Conservation (phyloP, 331 rosid genomes). For the Pyracantha coccinea region DNA sequence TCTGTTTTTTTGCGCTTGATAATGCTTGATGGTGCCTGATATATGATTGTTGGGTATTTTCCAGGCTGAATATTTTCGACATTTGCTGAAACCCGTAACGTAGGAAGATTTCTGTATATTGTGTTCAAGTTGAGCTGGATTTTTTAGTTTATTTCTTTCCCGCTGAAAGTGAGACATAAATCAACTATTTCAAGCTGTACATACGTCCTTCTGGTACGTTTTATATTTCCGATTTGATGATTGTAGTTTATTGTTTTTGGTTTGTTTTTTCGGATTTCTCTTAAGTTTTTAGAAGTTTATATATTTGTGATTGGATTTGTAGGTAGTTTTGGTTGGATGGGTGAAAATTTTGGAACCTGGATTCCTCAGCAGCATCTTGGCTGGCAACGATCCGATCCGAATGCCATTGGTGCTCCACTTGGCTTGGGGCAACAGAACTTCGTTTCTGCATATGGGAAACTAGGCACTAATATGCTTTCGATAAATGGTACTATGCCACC, state of each 20-base stretch:
- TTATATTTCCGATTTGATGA: not conserved
- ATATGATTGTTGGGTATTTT: not conserved
- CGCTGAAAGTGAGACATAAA: conserved; percentile 44
- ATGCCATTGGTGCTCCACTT: conserved; percentile 28
- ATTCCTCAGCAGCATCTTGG: conserved; percentile 32
- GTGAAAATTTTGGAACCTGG: conserved; percentile 57
- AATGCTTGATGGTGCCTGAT: not conserved
- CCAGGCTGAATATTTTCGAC: conserved; percentile 99
- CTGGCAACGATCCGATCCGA: conserved; percentile 47
- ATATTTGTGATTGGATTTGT: not conserved
- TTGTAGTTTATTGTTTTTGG: not conserved
- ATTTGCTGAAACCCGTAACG: conserved; percentile 97
- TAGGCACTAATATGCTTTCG: conserved; percentile 18
- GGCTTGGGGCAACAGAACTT: conserved; percentile 44
- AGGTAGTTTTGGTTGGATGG: conserved; percentile 79
- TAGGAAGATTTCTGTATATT: conserved; percentile 32
- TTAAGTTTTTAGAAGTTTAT: not conserved
- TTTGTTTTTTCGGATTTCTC: not conserved
- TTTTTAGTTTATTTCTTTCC: conserved; percentile 49
- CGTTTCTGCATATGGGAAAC: conserved; percentile 27
- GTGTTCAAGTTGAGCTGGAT: conserved; percentile 52
- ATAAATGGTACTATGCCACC: conserved; percentile 34
- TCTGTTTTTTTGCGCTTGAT: not conserved
- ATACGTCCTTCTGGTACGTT: conserved; percentile 54
- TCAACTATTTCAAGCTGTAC: conserved; percentile 43